Evolutionary conservation across 805 yeast species (phyloP).

Genomic region (Nadsonia fulvescens): DNA sequence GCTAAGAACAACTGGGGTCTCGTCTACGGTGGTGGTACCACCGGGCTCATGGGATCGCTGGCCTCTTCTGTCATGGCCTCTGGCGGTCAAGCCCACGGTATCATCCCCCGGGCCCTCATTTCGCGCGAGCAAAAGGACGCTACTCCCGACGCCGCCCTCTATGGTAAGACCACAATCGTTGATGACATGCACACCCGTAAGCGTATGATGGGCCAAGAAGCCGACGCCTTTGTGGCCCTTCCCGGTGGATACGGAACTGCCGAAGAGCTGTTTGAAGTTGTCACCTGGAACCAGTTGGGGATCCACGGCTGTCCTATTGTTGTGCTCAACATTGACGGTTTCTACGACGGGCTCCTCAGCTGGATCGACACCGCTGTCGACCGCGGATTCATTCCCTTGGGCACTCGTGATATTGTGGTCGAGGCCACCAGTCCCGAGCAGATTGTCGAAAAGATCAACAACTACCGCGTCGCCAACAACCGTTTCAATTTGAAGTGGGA

Average conservation of each 20-base stretch:
- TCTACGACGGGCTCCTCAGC: slow-evolving; percentile 48
- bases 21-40: slow-evolving; percentile 83
- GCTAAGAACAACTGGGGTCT: slow-evolving; percentile 50
- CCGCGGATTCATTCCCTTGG: slow-evolving; percentile 48
- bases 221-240: slow-evolving; percentile 74
- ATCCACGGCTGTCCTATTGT: slow-evolving; percentile 73
- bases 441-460: slow-evolving; percentile 41
- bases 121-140: slow-evolving; percentile 41
- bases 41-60: slow-evolving; percentile 14
- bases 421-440: slow-evolving; percentile 55
- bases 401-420: slow-evolving; percentile 48
- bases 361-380: slow-evolving; percentile 44
- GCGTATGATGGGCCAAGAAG: slow-evolving; percentile 68
- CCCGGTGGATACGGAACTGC: slow-evolving; percentile 88
- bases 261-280: slow-evolving; percentile 79
- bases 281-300: slow-evolving; percentile 81
- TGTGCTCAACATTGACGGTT: slow-evolving; percentile 61
- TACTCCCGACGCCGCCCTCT: slow-evolving; percentile 32
- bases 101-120: slow-evolving; percentile 72
- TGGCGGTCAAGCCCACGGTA: slow-evolving; percentile 46
- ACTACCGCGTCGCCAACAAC: slow-evolving; percentile 52
- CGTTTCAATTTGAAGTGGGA: slow-evolving; percentile 61
- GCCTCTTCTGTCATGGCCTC: slow-evolving; percentile 11
- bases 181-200: slow-evolving; percentile 83
- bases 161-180: slow-evolving; percentile 68